Conservation (phyloP, 768 basidiomycete genomes). For the Lactarius hatsudake region DNA sequence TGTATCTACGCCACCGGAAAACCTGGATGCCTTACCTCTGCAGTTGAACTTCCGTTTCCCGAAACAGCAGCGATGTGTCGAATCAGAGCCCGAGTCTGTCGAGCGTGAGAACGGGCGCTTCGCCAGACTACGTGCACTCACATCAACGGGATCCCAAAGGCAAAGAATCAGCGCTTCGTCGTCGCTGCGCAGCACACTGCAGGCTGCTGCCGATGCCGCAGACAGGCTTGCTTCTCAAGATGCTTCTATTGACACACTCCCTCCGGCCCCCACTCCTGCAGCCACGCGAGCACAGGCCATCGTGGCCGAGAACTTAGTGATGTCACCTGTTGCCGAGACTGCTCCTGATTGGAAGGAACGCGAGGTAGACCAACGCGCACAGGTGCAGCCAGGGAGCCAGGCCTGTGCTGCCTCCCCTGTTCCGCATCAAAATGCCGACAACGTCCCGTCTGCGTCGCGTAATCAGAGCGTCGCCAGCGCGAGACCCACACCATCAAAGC, state of each 20-base stretch:
- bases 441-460: background rate
- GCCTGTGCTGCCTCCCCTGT: background rate
- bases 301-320: background rate
- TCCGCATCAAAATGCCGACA: background rate
- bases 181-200: conserved; percentile 18
- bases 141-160: conserved; percentile 2
- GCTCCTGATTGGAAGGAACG: background rate
- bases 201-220: conserved; percentile 16
- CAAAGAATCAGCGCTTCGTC: conserved; percentile 17
- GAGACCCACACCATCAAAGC: background rate
- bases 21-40: conserved; percentile 11
- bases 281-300: background rate
- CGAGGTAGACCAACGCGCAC: background rate
- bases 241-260: background rate
- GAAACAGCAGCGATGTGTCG: conserved; percentile 14
- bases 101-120: conserved; percentile 19
- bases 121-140: conserved; percentile 6
- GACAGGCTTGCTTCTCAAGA: conserved; percentile 15
- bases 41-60: conserved; percentile 21
- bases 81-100: conserved; percentile 14
- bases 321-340: background rate
- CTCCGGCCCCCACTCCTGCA: background rate
- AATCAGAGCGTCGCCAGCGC: background rate
- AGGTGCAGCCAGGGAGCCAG: background rate
- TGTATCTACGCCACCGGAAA: background rate